A percentile compares a stretch with the other conserved stretches of the same genome.
Evolutionary conservation across 805 yeast genomes (phyloP).

Genomic region (Teunomyces kruisii): DNA sequence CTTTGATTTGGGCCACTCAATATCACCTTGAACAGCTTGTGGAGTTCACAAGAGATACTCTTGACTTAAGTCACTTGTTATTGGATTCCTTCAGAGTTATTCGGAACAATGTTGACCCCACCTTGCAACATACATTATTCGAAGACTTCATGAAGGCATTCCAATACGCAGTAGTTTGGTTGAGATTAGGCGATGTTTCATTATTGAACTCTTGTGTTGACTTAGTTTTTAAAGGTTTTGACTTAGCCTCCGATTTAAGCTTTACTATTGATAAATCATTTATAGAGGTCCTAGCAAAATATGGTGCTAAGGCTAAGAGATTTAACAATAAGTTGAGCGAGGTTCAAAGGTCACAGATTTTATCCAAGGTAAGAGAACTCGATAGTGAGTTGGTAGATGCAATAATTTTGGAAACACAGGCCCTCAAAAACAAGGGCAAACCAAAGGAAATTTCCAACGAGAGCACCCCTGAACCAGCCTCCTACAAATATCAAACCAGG

Average conservation of each 20-base stretch:
- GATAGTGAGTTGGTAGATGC: slow-evolving; percentile 54
- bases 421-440: slow-evolving; percentile 7
- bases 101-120: slow-evolving; percentile 6
- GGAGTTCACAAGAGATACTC: slow-evolving; percentile 83
- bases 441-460: slow-evolving; percentile 6
- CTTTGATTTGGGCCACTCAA: slow-evolving; percentile 72
- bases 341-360: slow-evolving; percentile 62
- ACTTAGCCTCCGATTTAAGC: slow-evolving; percentile 56
- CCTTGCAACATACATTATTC: slow-evolving; percentile 32
- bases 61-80: slow-evolving; percentile 71
- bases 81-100: slow-evolving; percentile 62
- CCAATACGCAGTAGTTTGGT: slow-evolving; percentile 71
- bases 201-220: slow-evolving; percentile 71
- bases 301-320: slow-evolving; percentile 64
- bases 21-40: slow-evolving; percentile 57
- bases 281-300: slow-evolving; percentile 56
- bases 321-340: slow-evolving; percentile 69
- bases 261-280: slow-evolving; percentile 53
- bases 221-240: slow-evolving; percentile 64
- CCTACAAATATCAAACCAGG: slow-evolving; percentile 23
- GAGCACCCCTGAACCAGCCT: slow-evolving; percentile 13
- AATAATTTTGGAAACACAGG: slow-evolving; percentile 27
- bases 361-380: slow-evolving; percentile 58
- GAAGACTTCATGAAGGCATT: slow-evolving; percentile 61
- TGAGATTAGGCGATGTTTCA: slow-evolving; percentile 77